These are phyloP conservation scores for Daldinia caldariorum DNA, from an alignment of 495 filamentous ascomycete genomes.

Conservation along the genomic window DNA sequence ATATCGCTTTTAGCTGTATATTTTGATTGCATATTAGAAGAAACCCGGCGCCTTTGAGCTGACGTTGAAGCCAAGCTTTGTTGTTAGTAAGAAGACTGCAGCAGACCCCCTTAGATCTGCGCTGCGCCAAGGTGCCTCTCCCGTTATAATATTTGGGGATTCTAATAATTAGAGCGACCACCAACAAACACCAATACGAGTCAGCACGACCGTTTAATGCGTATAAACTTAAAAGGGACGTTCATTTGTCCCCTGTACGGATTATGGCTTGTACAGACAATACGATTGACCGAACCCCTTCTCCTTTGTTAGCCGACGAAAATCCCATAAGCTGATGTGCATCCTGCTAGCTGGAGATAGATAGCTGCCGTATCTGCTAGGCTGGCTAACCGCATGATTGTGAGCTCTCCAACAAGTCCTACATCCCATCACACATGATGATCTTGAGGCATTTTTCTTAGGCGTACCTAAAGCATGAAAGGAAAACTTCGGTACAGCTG, in stretches of 20 bases:
- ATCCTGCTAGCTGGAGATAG: neutral
- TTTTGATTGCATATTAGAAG: neutral
- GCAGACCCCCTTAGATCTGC: neutral
- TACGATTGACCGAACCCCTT: neutral
- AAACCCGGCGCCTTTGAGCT: neutral
- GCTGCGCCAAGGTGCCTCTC: neutral
- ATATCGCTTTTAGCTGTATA: neutral
- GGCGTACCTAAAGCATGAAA: neutral
- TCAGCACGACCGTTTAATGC: neutral
- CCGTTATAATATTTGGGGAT: neutral
- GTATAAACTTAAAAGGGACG: conserved; percentile 8
- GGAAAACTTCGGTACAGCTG: neutral
- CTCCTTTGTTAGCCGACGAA: neutral
- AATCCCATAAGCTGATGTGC: conserved; percentile 1
- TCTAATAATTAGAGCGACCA: neutral
- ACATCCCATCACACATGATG: neutral
- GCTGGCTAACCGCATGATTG: neutral
- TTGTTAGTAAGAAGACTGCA: neutral
- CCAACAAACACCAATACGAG: neutral
- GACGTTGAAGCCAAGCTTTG: conserved; percentile 4
- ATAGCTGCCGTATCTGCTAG: too few species aligned
- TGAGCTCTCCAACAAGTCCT: neutral
- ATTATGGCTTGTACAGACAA: neutral
- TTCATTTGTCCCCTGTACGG: neutral
- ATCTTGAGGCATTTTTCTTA: conserved; percentile 10